Percentiles rank a stretch among this genome's conserved stretches.
These are phyloP conservation scores for Cladophialophora carrionii DNA, from an alignment of 2,329 filamentous ascomycete genomes.

Conservation along the genomic window DNA sequence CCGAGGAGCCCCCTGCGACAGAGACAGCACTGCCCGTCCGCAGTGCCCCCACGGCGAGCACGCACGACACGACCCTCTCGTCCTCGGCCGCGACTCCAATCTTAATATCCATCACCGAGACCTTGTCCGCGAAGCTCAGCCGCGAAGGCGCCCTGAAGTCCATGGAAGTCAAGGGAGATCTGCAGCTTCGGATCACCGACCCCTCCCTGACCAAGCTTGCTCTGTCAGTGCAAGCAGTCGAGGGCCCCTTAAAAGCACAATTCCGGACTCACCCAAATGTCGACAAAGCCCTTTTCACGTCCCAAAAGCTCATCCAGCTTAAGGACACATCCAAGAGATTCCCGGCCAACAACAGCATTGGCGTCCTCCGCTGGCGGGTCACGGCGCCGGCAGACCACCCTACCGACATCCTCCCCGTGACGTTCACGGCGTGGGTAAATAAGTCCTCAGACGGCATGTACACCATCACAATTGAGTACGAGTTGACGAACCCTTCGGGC, in stretches of 20 bases:
- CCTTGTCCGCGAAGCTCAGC: conserved; percentile 86
- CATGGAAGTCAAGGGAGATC: conserved; percentile 86
- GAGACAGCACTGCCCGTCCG: conserved; percentile 56
- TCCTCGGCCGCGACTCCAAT: conserved; percentile 80
- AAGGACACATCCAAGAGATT: conserved; percentile 86
- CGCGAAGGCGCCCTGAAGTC: conserved; percentile 85
- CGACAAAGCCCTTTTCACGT: conserved; percentile 84
- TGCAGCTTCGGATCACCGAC: conserved; percentile 88
- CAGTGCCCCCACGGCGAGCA: conserved; percentile 46
- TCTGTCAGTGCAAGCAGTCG: conserved; percentile 73
- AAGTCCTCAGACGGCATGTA: conserved; percentile 75
- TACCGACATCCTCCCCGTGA: conserved; percentile 80
- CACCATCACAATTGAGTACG: conserved; percentile 93
- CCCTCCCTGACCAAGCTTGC: conserved; percentile 88
- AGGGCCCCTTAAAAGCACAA: conserved; percentile 68
- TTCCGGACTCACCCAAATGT: conserved; percentile 97
- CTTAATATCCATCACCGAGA: conserved; percentile 83
- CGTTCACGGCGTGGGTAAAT: conserved; percentile 97
- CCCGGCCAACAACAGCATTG: conserved; percentile 90
- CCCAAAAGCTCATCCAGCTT: conserved; percentile 81
- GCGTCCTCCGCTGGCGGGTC: conserved; percentile 89
- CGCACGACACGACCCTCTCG: conserved; percentile 57
- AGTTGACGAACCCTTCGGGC: conserved; percentile 75
- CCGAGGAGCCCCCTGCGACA: conserved; percentile 56
- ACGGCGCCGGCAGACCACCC: conserved; percentile 75